Evolutionary conservation across 441 rosid genomes (phyloP).

Genomic region (Codiaeum variegatum): DNA sequence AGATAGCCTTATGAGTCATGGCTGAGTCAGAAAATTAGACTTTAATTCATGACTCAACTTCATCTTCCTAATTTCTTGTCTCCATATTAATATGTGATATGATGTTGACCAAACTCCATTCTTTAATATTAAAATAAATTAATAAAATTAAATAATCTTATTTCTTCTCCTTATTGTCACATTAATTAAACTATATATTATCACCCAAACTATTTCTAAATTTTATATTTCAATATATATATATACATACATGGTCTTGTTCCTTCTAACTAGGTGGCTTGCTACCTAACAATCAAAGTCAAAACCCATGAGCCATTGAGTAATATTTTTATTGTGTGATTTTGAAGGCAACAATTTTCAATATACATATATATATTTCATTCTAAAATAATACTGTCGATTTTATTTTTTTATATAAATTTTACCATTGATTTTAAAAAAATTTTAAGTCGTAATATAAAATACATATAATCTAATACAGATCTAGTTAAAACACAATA

Average conservation of each 20-base stretch:
- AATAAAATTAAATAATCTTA: background rate
- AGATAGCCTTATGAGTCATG: conserved; percentile 23
- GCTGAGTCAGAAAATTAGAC: conserved; percentile 43
- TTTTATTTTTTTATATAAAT: no score
- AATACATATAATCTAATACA: no score
- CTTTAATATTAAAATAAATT: no score
- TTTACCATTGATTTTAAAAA: no score
- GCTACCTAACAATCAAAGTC: background rate
- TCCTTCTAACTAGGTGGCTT: background rate
- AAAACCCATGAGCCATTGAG: background rate
- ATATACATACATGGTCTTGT: no score
- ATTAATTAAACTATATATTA: no score
- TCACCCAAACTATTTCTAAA: no score
- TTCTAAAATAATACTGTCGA: no score
- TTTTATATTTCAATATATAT: no score
- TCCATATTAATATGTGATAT: background rate
- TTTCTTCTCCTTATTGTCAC: no score
- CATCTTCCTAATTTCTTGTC: background rate
- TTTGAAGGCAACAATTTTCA: background rate
- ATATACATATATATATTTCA: background rate
- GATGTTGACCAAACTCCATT: conserved; percentile 18
- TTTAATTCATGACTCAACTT: conserved; percentile 27
- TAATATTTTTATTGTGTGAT: background rate
- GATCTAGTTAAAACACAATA: no score
- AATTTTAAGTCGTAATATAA: no score